Evolutionary conservation across 179 eudicot species (phyloP), one percentile per base, ranked within the genome.

Genomic region (Corrigiola litoralis): DNA sequence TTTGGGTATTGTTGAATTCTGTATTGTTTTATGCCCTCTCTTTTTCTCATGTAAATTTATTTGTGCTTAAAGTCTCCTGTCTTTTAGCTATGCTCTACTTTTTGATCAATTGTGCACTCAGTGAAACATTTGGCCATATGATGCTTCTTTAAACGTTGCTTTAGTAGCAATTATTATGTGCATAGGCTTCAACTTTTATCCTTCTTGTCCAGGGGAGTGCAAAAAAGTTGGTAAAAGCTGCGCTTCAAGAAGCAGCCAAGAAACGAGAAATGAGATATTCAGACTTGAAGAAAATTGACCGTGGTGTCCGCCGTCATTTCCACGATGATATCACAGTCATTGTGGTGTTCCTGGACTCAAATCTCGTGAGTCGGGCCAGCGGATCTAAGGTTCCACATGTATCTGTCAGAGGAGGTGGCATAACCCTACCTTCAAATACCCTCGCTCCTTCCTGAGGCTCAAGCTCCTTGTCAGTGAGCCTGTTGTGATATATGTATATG

Each of bases 241-340:
- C 98, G 2, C 70, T 92, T 17, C 95, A 85, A 80, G 95, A 85
- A 70, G 98, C 98, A 5, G 98, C 98, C 20, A 92, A 87, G 89
- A 92, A 92, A 71, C 84, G 98, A 75, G 98, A 92, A 58, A 92
- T 92, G 98, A 85, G 98, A 66, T 92, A 92, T 63, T 87, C 97
- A 1, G 98, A 90, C 66, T 77, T 92, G 80, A 92, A 90, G 81
- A 92, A 90, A 72, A 92, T 92, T 2, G 98, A 92, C 55, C 88
- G 98, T n/a, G 98, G 98, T 17, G 92, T 92, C 27, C 86, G 98
- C 21, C 88, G 98, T 58, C 97, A 92, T 79, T 92, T 92, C 82
- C 98, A 92, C 25, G 98, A 92, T n/a, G 98, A 92, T 81, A 92
- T 92, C 74, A 87, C 96, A 0, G 97, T 92, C n/a, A 75, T 87